A percentile compares a stretch with the other conserved stretches of the same genome.
phyloP scores from a whole-genome alignment of 768 basidiomycete species.

The Scleroderma bovista region DNA sequence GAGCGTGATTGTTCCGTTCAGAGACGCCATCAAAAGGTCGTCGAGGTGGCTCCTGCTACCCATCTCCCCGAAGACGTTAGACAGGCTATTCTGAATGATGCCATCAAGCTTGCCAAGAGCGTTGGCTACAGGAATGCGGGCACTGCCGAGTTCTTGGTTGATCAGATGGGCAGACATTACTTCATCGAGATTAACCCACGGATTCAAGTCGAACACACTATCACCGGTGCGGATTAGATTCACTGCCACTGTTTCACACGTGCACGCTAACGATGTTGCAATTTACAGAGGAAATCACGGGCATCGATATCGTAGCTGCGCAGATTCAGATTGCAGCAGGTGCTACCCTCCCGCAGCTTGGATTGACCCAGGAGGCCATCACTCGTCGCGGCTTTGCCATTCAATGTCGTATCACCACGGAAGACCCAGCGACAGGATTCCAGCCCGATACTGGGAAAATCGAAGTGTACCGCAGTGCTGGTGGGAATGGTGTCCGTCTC shows the following conservation, averaged over 20 bases:
- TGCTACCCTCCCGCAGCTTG: conserved; percentile 90
- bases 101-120: conserved; percentile 89
- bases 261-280: not conserved
- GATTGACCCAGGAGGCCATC: conserved; percentile 93
- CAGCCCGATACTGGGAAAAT: conserved; percentile 99
- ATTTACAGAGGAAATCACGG: conserved; percentile 95
- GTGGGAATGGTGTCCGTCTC: conserved; percentile 96
- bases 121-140: conserved; percentile 97
- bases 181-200: conserved; percentile 99
- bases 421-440: conserved; percentile 89
- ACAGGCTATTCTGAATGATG: conserved; percentile 81
- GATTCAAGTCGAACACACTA: conserved; percentile 99
- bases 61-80: conserved; percentile 89
- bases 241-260: not conserved
- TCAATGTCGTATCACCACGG: conserved; percentile 97
- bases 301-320: conserved; percentile 97
- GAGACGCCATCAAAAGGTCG: conserved; percentile 96
- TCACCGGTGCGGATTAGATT: conserved; percentile 62
- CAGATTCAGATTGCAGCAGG: conserved; percentile 99
- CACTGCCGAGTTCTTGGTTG: conserved; percentile 97
- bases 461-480: conserved; percentile 97
- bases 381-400: conserved; percentile 96
- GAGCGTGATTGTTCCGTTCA: conserved; percentile 99
- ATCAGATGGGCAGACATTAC: conserved; percentile 93
- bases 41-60: conserved; percentile 96